Percentiles rank a stretch among this genome's conserved stretches.
Conservation (phyloP, 306 rosid species). For the Malus sylvestris region DNA sequence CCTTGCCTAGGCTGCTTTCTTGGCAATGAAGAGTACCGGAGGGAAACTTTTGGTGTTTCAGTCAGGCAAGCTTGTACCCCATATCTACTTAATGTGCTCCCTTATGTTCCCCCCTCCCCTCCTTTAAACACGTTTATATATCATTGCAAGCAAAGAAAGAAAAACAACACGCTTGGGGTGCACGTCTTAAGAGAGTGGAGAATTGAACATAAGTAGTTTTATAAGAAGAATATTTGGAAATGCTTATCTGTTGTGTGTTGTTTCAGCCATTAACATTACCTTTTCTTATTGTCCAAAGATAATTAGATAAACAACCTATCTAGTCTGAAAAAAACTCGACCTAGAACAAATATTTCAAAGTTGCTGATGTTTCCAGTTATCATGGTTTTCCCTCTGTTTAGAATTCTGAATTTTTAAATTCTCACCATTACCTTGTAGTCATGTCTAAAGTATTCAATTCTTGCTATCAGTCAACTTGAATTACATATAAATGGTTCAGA, state of each 20-base stretch:
- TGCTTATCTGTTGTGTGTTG: neutral
- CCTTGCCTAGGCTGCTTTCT: slow-evolving; percentile 69
- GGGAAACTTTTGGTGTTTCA: slow-evolving; percentile 93
- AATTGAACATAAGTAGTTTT: neutral
- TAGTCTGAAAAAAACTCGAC: neutral
- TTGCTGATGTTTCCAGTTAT: neutral
- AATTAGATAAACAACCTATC: neutral
- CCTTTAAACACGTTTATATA: neutral
- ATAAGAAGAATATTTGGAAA: neutral
- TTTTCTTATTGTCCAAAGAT: neutral
- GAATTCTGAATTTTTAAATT: neutral
- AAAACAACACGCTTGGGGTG: neutral
- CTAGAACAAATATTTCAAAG: neutral
- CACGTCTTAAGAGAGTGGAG: neutral
- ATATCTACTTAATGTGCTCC: neutral
- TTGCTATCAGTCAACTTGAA: neutral
- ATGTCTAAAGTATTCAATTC: neutral
- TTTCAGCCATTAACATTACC: too few species aligned
- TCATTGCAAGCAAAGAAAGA: neutral
- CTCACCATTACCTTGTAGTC: neutral
- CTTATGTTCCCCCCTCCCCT: neutral
- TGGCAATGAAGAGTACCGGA: slow-evolving; percentile 91
- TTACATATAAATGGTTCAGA: neutral
- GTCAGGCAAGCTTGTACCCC: slow-evolving; percentile 64
- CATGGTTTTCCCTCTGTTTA: neutral